Evolutionary conservation across 192 early-diverging fungal genomes (phyloP).

Genomic region (Funneliformis geosporum): DNA sequence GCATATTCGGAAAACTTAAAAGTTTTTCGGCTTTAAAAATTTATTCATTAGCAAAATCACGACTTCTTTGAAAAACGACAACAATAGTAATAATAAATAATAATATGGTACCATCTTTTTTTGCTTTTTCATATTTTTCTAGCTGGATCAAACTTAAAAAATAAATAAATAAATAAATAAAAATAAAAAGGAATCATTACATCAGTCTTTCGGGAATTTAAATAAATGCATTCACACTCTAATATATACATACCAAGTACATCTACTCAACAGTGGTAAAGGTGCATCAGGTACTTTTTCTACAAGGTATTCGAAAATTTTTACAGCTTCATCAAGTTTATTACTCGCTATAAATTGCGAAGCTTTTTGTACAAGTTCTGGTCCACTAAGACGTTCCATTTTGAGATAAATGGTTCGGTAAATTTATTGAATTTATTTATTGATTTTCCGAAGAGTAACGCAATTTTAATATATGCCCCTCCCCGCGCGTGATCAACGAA

Average conservation of each 20-base stretch:
- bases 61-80: not conserved
- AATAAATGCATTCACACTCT: not conserved
- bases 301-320: slow-evolving; percentile 6
- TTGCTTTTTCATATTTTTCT: slow-evolving; percentile 13
- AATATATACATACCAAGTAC: slow-evolving; percentile 14
- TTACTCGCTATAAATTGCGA: not conserved
- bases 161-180: no score
- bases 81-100: not conserved
- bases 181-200: not conserved
- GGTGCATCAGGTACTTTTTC: slow-evolving; percentile 20
- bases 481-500: no score
- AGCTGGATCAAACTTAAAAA: slow-evolving; percentile 21
- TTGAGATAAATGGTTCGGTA: not conserved
- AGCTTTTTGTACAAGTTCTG: slow-evolving; percentile 15
- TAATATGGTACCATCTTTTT: slow-evolving; percentile 15
- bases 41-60: not conserved
- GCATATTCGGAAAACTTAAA: slow-evolving; percentile 6
- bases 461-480: no score
- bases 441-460: no score
- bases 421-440: not conserved
- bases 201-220: not conserved
- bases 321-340: slow-evolving; percentile 26
- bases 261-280: slow-evolving; percentile 27
- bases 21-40: slow-evolving; percentile 6
- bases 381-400: slow-evolving; percentile 24